phyloP scores from a whole-genome alignment of 2,329 filamentous ascomycete genomes.

The Ophiostoma quercus region DNA sequence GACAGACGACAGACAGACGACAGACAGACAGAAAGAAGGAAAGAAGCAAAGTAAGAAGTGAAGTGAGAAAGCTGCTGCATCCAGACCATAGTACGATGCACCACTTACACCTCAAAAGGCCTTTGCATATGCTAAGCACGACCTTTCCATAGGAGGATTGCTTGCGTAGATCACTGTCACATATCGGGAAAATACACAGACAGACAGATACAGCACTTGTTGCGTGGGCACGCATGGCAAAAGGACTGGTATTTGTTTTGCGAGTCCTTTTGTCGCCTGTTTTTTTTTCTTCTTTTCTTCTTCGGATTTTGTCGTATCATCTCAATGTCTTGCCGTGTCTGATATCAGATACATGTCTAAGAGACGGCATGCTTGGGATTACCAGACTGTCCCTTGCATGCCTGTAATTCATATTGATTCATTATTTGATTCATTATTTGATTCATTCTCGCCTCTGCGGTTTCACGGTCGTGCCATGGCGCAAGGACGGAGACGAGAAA shows the following conservation, averaged over 20 bases:
- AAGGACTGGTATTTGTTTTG: not conserved
- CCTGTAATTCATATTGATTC: not conserved
- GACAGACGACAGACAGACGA: too few relatives aligned
- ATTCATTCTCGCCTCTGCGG: not conserved
- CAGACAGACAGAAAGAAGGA: too few relatives aligned
- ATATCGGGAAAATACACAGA: not conserved
- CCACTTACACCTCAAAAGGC: not conserved
- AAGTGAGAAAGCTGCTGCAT: not conserved
- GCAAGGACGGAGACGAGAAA: not conserved
- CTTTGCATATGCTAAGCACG: not conserved
- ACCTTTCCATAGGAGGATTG: not conserved
- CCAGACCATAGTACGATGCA: not conserved
- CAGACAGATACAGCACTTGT: not conserved
- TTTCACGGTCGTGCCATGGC: not conserved
- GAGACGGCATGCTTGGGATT: not conserved
- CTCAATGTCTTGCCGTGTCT: not conserved
- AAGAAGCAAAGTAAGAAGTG: not conserved
- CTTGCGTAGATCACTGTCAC: not conserved
- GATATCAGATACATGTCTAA: not conserved
- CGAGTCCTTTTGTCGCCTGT: not conserved
- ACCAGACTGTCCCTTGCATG: not conserved
- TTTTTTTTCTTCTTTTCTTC: not conserved
- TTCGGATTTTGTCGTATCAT: not conserved
- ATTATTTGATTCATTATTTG: too few relatives aligned
- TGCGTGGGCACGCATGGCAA: not conserved